These are phyloP conservation scores for Auxenochlorella protothecoides DNA, from an alignment of 139 green algal species.

Conservation along the genomic window DNA sequence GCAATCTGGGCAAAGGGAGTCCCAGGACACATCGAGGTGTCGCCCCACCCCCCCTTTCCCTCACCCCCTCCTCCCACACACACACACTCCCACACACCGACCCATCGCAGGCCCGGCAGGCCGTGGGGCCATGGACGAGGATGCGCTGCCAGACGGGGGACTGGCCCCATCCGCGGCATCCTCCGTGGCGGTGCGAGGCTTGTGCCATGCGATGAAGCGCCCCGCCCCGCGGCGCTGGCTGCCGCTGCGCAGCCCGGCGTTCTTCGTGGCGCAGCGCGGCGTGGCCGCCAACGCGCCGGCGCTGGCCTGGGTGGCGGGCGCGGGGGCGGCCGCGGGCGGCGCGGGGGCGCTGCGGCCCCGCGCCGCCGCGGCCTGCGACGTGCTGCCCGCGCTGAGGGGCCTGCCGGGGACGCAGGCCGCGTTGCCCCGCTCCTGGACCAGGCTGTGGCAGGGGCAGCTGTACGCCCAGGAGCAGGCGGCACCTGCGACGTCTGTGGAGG, in stretches of 20 bases:
- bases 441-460: slow-evolving; percentile 20
- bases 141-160: slow-evolving; percentile 1
- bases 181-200: slow-evolving; percentile 33
- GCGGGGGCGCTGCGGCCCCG: background rate
- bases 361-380: background rate
- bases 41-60: too few species aligned
- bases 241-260: slow-evolving; percentile 17
- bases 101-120: background rate
- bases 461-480: slow-evolving; percentile 1
- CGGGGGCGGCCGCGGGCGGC: background rate
- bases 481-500: too few species aligned
- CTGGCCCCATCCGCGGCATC: slow-evolving; percentile 25
- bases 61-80: too few species aligned
- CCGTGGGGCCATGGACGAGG: slow-evolving; percentile 10
- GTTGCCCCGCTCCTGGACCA: slow-evolving; percentile 13
- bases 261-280: slow-evolving; percentile 7
- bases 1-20: too few species aligned
- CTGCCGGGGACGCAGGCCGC: slow-evolving; percentile 1
- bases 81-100: background rate
- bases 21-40: too few species aligned
- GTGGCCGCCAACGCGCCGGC: slow-evolving; percentile 9
- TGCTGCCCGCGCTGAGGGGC: slow-evolving; percentile 1
- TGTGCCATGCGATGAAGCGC: slow-evolving; percentile 41
- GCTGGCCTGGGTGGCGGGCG: slow-evolving; percentile 8
- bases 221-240: slow-evolving; percentile 37